Conservation (phyloP, 768 basidiomycete genomes). For the Calocybe gangraenosa region DNA sequence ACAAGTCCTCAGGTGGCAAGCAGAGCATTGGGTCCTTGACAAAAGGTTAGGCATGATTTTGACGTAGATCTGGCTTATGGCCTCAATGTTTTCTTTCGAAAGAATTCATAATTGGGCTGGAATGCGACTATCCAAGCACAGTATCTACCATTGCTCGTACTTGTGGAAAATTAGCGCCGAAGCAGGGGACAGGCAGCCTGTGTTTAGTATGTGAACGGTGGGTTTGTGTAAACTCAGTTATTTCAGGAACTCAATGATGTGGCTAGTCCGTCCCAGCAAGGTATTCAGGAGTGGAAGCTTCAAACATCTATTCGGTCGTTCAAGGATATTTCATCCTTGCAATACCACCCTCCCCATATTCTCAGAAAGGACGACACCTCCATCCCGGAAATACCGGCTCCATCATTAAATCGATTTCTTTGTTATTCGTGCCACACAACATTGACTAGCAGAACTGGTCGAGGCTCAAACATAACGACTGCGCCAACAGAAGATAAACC, state of each 20-base stretch:
- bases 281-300: slow-evolving; percentile 69
- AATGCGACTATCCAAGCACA: slow-evolving; percentile 82
- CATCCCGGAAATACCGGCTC: neutral
- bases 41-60: slow-evolving; percentile 44
- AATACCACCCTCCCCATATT: slow-evolving; percentile 19
- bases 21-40: slow-evolving; percentile 66
- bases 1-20: slow-evolving; percentile 39
- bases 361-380: neutral
- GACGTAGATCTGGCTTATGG: neutral
- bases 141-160: slow-evolving; percentile 82
- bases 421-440: slow-evolving; percentile 60
- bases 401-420: slow-evolving; percentile 31
- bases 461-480: slow-evolving; percentile 23
- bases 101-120: slow-evolving; percentile 81
- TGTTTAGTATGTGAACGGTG: slow-evolving; percentile 72
- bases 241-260: neutral
- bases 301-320: slow-evolving; percentile 68
- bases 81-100: neutral
- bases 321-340: slow-evolving; percentile 22
- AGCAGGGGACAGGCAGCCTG: slow-evolving; percentile 38
- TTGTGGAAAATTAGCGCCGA: slow-evolving; percentile 73
- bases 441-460: slow-evolving; percentile 49
- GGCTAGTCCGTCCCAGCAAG: slow-evolving; percentile 57
- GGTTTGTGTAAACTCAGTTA: slow-evolving; percentile 10
- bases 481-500: slow-evolving; percentile 6